Base-by-base conservation (phyloP, 2,329 filamentous ascomycete genomes). In the Colletotrichum acutatum region DNA sequence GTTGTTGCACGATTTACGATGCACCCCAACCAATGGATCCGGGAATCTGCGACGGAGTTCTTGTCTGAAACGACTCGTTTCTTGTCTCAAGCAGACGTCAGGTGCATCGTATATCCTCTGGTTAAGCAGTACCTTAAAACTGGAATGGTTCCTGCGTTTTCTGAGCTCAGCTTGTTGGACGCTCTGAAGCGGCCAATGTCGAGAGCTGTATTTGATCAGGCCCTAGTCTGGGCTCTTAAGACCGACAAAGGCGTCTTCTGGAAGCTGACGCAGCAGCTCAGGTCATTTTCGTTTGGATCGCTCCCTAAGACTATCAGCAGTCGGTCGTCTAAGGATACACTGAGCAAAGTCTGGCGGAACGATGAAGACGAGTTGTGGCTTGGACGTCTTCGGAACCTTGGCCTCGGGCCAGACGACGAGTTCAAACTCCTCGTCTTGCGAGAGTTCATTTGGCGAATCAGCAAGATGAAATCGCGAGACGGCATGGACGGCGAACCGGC, bases 361-460 rank as follows among this genome's bases (percentile, higher is more conserved):
- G 95, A 97, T 9, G 96, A 98, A 80, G 97, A 99, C 79, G 95
- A 98, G 74, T 91, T 95, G 76, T 98, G 97, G 95, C 85, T 99
- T n/a, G 87, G 90, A 16, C 93, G 95, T 75, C 84, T 99, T 60
- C 90, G 94, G 63, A 97, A 94, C 75, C 90, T 97, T 54, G 97
- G 97, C 0, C 90, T 99, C 85, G 86, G 88, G 1, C 79, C 87
- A 1, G 95, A 98, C 57, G 96, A 99, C 76, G 97, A 99, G 76
- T 90, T 93, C 79, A 98, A 99, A 81, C 84, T 99, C 2, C 85
- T 98, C 46, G 93, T 92, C 5, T 86, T 99, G 12, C 89, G 94
- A 70, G 95, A 98, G 79, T 98, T 97, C 78, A 94, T 99, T 53
- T 98, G 94, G 94, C 91, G 94, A 52, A 88, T 97, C 8, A 93